phyloP scores from a whole-genome alignment of 306 rosid genomes.

The Quercus wislizeni region DNA sequence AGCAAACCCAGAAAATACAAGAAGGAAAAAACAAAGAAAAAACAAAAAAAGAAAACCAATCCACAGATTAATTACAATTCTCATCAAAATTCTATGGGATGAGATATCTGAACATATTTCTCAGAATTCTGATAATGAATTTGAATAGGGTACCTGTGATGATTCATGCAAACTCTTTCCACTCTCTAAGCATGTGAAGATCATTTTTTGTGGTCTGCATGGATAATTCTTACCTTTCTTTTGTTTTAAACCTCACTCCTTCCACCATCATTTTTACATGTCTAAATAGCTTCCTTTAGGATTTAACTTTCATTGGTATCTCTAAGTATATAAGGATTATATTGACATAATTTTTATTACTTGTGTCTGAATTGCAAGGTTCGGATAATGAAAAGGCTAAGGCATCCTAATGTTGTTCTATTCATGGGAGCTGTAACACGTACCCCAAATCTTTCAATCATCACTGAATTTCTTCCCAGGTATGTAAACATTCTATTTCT shows the following conservation, averaged over 20 bases:
- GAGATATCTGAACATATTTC: not conserved
- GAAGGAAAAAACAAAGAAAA: no score
- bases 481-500: constrained; percentile 31
- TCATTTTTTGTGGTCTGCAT: not conserved
- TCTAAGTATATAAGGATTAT: not conserved
- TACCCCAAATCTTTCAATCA: constrained; percentile 84
- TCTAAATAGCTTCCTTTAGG: not conserved
- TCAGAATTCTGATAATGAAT: not conserved
- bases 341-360: constrained; percentile 17
- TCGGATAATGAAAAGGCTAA: constrained; percentile 79
- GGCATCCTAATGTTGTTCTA: constrained; percentile 98
- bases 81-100: not conserved
- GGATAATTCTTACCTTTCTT: not conserved
- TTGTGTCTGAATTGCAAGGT: constrained; percentile 54
- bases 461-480: constrained; percentile 97
- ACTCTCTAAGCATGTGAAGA: not conserved
- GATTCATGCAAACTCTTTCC: not conserved
- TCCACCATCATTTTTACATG: not conserved
- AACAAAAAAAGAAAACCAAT: no score
- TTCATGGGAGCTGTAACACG: constrained; percentile 97
- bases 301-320: not conserved
- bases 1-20: no score
- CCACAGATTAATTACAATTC: not conserved
- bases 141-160: not conserved
- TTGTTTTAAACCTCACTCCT: not conserved